phyloP scores from a whole-genome alignment of 306 rosid species.

The Gillenia trifoliata region DNA sequence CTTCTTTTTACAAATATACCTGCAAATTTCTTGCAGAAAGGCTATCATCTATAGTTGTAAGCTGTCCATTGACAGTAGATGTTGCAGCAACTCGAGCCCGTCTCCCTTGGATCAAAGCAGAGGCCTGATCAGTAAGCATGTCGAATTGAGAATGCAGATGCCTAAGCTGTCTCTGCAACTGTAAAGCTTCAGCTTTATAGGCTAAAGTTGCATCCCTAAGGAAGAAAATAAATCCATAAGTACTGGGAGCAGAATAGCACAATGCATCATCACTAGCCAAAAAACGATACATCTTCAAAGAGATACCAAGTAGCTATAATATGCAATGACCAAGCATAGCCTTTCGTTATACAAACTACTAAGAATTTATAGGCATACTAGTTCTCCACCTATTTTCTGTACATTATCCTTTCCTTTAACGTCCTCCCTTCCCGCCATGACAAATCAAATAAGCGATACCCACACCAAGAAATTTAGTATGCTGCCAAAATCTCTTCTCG shows the following conservation, averaged over 20 bases:
- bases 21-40: constrained; percentile 84
- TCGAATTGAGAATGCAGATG: constrained; percentile 77
- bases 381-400: neutral
- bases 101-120: constrained; percentile 83
- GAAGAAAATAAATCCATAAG: constrained; percentile 16
- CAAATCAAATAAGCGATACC: neutral
- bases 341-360: neutral
- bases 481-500: neutral
- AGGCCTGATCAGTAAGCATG: constrained; percentile 78
- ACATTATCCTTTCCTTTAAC: neutral
- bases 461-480: neutral
- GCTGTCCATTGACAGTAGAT: constrained; percentile 83
- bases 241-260: neutral
- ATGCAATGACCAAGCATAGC: neutral
- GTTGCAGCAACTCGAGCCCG: constrained; percentile 93
- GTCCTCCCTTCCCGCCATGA: neutral
- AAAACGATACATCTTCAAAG: neutral
- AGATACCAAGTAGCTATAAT: neutral
- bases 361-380: neutral
- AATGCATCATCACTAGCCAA: neutral
- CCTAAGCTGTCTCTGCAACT: constrained; percentile 70
- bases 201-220: constrained; percentile 75
- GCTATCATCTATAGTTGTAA: constrained; percentile 66
- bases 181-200: constrained; percentile 67
- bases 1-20: constrained; percentile 30